A percentile compares a stretch with the other conserved stretches of the same genome.
phyloP scores from a whole-genome alignment of 805 yeast species.

The Wickerhamomyces strasburgensis region DNA sequence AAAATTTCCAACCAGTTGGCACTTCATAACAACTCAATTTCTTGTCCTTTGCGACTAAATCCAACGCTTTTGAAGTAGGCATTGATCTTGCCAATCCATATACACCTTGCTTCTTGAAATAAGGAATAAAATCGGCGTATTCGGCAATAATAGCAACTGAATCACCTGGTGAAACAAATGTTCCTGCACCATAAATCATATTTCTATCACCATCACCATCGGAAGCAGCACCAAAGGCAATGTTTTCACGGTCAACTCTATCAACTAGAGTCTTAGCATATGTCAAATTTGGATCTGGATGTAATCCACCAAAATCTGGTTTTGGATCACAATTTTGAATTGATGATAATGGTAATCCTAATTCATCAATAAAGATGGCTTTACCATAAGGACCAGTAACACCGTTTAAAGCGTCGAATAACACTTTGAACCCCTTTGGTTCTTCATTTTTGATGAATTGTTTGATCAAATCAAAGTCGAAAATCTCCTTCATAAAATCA shows the following conservation, averaged over 20 bases:
- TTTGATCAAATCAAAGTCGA: slow-evolving; percentile 80
- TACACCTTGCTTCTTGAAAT: slow-evolving; percentile 79
- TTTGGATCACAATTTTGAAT: slow-evolving; percentile 76
- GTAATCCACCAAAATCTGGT: slow-evolving; percentile 95
- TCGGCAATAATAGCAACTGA: slow-evolving; percentile 97
- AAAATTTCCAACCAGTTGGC: slow-evolving; percentile 99
- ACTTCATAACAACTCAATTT: slow-evolving; percentile 83
- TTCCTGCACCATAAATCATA: slow-evolving; percentile 93
- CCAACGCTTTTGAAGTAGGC: slow-evolving; percentile 96
- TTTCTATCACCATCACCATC: slow-evolving; percentile 99
- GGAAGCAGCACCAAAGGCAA: slow-evolving; percentile 97
- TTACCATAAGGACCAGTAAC: slow-evolving; percentile 96
- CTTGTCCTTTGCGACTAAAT: slow-evolving; percentile 77
- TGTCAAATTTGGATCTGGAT: slow-evolving; percentile 96
- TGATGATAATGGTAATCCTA: slow-evolving; percentile 65
- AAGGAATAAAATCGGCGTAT: slow-evolving; percentile 88
- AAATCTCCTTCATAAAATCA: slow-evolving; percentile 71
- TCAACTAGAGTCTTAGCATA: slow-evolving; percentile 86
- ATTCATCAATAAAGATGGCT: slow-evolving; percentile 76
- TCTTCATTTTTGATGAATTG: slow-evolving; percentile 53
- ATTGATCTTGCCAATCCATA: slow-evolving; percentile 93
- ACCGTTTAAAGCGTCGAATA: slow-evolving; percentile 91
- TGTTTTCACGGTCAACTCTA: slow-evolving; percentile 72
- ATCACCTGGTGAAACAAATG: slow-evolving; percentile 98
- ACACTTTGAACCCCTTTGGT: slow-evolving; percentile 51